Evolutionary conservation across 805 yeast genomes (phyloP), one percentile per base, ranked within the genome.

Genomic region (Teunomyces kruisii): DNA sequence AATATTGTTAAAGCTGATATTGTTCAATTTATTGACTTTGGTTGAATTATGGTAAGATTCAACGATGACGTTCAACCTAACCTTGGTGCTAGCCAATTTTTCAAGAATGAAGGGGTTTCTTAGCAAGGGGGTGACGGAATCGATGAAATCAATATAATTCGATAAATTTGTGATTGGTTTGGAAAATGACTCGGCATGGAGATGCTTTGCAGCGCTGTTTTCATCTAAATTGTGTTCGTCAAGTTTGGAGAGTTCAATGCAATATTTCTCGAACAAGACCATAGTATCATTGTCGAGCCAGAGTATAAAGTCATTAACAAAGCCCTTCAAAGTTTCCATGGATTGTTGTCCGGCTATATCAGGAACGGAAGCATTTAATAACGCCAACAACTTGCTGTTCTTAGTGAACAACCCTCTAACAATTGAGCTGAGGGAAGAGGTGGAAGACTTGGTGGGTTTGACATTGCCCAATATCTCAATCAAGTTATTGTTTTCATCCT

Each of bases 21-120:
- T 59, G 48, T 66, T 59, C 43, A 72, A 54, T 22, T 51, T 46
- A 26, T 52, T 55, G 15, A 50, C 41, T 14, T 51, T 51, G 42
- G 46, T 47, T 12, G 50, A 40, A 12, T 38, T 39, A 4, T 50
- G 28, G 48, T 51, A 54, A 17, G 43, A 43, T 2, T 47, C 50
- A 3, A 67, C 42, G 13, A 68, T 43, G 6, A 40, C 33, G 3
- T 42, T 15, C 35, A 65, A 55, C 6, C 50, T 48, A 3, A 24
- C 13, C 32, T 46, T 48, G 15, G 56, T 46, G 6, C 37, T 45
- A 8, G 40, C 29, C 40, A 72, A 54, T 45, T 61, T 67, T 9
- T 67, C 72, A 24, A 67, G 46, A 10, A 70, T 57, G 40, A 70
- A 72, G 9, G 76, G 77, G 45, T 72, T 72, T 33, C 75, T 58